Evolutionary conservation across 2,329 filamentous ascomycete species (phyloP).

Genomic region (Alternaria atra): DNA sequence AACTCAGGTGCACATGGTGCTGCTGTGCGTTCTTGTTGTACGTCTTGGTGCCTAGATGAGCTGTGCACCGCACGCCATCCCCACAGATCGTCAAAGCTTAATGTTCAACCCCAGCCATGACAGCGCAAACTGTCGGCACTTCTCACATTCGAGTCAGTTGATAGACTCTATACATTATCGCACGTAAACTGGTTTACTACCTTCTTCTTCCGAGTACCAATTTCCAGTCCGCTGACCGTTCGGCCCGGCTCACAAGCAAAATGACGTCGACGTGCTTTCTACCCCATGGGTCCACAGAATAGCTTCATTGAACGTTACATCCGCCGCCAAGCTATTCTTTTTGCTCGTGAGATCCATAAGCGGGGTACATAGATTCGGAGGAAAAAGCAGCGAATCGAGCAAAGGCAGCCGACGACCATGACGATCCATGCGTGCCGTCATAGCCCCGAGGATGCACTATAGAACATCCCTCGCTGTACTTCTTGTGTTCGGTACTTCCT

Average conservation of each 20-base stretch:
- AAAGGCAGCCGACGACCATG: conserved; percentile 11
- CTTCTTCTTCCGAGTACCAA: conserved; percentile 20
- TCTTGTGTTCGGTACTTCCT: background rate
- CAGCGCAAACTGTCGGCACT: background rate
- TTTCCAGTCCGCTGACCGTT: conserved; percentile 15
- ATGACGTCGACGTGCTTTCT: conserved; percentile 33
- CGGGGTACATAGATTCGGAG: conserved; percentile 42
- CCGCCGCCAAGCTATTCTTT: conserved; percentile 21
- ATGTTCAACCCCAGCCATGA: conserved; percentile 8
- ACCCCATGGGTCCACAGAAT: conserved; percentile 18
- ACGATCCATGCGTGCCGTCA: background rate
- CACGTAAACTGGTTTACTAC: background rate
- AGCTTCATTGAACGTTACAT: conserved; percentile 39
- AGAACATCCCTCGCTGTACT: background rate
- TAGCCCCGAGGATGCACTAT: conserved; percentile 3
- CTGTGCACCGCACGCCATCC: background rate
- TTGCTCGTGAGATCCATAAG: conserved; percentile 37
- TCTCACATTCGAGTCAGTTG: conserved; percentile 11
- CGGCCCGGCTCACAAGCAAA: conserved; percentile 4
- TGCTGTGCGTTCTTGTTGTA: background rate
- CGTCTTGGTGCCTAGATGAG: conserved; percentile 6
- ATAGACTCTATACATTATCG: background rate
- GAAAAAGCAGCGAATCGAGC: conserved; percentile 24
- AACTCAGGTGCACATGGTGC: background rate
- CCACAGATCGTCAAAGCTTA: conserved; percentile 17